phyloP scores from a whole-genome alignment of 495 filamentous ascomycete species.

The Chlorociboria aeruginascens region DNA sequence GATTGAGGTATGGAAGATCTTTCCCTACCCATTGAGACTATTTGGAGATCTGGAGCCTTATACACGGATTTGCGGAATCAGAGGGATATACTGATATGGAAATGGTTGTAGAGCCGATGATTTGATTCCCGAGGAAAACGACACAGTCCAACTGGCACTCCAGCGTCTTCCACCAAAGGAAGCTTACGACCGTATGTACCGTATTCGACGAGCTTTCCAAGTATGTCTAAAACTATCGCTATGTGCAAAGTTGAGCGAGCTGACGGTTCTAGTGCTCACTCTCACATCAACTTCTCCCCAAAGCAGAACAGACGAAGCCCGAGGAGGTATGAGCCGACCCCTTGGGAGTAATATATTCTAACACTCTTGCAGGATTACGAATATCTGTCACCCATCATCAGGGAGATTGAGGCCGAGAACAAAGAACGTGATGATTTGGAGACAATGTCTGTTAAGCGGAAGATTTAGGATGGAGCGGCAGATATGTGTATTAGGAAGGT shows the following conservation, averaged over 20 bases:
- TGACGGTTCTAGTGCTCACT: constrained; percentile 52
- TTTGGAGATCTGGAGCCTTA: no score
- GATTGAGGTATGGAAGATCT: constrained; percentile 57
- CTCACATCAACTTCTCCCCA: constrained; percentile 64
- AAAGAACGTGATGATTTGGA: constrained; percentile 78
- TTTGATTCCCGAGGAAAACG: constrained; percentile 81
- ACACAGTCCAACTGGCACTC: constrained; percentile 71
- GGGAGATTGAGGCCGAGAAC: constrained; percentile 69
- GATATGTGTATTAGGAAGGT: constrained; percentile 1
- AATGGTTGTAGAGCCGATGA: constrained; percentile 66
- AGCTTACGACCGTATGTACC: constrained; percentile 92
- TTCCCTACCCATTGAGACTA: neutral
- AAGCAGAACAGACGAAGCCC: constrained; percentile 59
- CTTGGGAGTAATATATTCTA: neutral
- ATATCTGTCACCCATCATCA: constrained; percentile 73
- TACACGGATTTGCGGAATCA: neutral
- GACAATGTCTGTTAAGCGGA: constrained; percentile 54
- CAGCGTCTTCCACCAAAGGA: constrained; percentile 84
- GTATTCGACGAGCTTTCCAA: constrained; percentile 90
- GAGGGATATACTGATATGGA: constrained; percentile 7
- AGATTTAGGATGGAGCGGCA: neutral
- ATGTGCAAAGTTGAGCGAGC: neutral
- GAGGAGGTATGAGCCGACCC: constrained; percentile 44
- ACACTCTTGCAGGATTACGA: constrained; percentile 48
- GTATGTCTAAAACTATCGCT: constrained; percentile 27